phyloP scores from a whole-genome alignment of 2,329 filamentous ascomycete genomes.

The Aspergillus oerlinghausenensis region DNA sequence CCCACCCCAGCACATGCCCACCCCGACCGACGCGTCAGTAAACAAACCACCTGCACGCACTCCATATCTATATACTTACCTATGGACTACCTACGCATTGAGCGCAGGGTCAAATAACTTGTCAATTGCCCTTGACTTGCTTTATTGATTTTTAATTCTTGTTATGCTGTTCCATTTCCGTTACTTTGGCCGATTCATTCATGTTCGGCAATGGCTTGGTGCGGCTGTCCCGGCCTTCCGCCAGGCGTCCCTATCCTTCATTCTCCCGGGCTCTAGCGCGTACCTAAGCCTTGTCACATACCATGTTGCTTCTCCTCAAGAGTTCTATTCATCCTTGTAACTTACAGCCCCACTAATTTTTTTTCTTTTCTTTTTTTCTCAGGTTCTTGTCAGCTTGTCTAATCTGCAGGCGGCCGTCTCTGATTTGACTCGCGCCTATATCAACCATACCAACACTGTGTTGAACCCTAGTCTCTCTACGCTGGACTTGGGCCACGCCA shows the following conservation, averaged over 20 bases:
- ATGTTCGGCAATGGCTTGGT: neutral
- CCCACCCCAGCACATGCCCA: conserved; percentile 1
- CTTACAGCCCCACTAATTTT: conserved; percentile 21
- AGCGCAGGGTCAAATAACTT: neutral
- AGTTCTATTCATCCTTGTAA: conserved; percentile 6
- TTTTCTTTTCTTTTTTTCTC: conserved; percentile 7
- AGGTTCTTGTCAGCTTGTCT: conserved; percentile 74
- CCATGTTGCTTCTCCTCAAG: conserved; percentile 1
- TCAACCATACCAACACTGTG: conserved; percentile 81
- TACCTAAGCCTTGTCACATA: neutral
- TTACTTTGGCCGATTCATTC: neutral
- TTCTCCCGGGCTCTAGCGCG: neutral
- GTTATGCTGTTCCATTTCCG: neutral
- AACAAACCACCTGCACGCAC: conserved; percentile 1
- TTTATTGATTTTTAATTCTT: neutral
- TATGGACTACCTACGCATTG: neutral
- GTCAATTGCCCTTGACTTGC: neutral
- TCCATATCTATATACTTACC: neutral
- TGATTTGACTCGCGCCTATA: conserved; percentile 75
- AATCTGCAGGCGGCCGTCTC: conserved; percentile 76
- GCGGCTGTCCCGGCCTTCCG: neutral
- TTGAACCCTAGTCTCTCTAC: conserved; percentile 58
- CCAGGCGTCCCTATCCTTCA: neutral
- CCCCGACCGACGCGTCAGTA: conserved; percentile 8
- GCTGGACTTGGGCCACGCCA: conserved; percentile 48